Conservation (phyloP, 352 stramenopile species). For the Pilasporangium apinafurcum region DNA sequence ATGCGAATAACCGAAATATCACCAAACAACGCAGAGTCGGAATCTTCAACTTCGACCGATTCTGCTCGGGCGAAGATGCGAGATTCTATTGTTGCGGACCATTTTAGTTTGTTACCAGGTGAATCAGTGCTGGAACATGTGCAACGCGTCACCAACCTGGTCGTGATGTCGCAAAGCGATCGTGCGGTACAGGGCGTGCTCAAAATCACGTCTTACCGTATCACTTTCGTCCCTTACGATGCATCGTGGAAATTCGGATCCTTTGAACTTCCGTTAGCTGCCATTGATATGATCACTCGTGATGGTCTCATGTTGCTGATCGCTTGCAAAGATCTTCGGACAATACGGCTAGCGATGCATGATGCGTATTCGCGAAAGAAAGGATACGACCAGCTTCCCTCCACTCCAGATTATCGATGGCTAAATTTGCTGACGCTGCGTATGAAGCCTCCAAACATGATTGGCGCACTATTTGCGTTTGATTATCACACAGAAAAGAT, state of each 20-base stretch:
- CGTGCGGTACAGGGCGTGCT: conserved; percentile 78
- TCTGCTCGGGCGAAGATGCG: conserved; percentile 31
- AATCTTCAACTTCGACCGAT: conserved; percentile 17
- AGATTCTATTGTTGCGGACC: conserved; percentile 60
- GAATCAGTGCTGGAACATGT: conserved; percentile 76
- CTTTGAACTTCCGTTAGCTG: conserved; percentile 74
- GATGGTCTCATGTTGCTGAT: conserved; percentile 81
- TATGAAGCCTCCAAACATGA: conserved; percentile 77
- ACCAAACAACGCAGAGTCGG: conserved; percentile 1
- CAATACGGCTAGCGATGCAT: conserved; percentile 77
- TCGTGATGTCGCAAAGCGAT: conserved; percentile 80
- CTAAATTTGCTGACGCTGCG: conserved; percentile 71
- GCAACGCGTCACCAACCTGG: conserved; percentile 80
- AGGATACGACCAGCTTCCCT: conserved; percentile 68
- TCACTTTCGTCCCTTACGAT: conserved; percentile 83
- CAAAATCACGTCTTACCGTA: conserved; percentile 80
- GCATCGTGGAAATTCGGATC: conserved; percentile 80
- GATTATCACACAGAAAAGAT: conserved; percentile 70
- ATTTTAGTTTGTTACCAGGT: conserved; percentile 48
- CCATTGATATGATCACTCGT: conserved; percentile 70
- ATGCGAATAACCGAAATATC: not conserved
- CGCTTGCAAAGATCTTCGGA: conserved; percentile 75
- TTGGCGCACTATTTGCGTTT: conserved; percentile 72
- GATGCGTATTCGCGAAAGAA: conserved; percentile 83
- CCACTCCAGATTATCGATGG: conserved; percentile 71